A percentile compares a stretch with the other conserved stretches of the same genome.
phyloP scores from a whole-genome alignment of 179 eudicot genomes.

The Spinacia oleracea region DNA sequence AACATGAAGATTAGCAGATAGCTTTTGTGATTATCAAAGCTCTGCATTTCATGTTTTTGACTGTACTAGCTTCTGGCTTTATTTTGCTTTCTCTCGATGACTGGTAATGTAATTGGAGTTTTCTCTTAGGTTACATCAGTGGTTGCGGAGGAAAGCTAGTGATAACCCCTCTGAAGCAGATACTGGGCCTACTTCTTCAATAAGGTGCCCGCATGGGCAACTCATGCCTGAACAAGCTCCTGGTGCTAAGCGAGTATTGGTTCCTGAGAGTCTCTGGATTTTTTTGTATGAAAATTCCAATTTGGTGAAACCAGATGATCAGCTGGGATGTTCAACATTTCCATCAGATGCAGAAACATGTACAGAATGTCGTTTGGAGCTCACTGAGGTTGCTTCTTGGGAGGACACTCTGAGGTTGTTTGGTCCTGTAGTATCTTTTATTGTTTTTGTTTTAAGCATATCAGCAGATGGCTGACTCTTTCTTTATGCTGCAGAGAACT shows the following conservation, averaged over 20 bases:
- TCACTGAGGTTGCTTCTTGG: slow-evolving; percentile 66
- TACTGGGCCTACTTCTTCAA: slow-evolving; percentile 89
- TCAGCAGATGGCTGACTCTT: slow-evolving; percentile 26
- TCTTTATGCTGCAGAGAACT: slow-evolving; percentile 60
- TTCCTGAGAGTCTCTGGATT: slow-evolving; percentile 91
- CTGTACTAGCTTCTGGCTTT: slow-evolving; percentile 5
- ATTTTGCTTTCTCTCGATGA: neutral
- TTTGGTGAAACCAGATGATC: slow-evolving; percentile 76
- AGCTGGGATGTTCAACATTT: slow-evolving; percentile 67
- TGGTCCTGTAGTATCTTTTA: neutral
- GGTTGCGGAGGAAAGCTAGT: slow-evolving; percentile 78
- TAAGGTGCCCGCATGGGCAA: slow-evolving; percentile 89
- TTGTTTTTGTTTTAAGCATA: neutral
- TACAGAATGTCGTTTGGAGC: slow-evolving; percentile 61
- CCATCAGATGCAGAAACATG: slow-evolving; percentile 66
- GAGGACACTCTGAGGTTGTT: slow-evolving; percentile 71
- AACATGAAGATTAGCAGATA: neutral
- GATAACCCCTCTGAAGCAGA: slow-evolving; percentile 91
- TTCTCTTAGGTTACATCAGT: slow-evolving; percentile 78
- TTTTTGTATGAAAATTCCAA: slow-evolving; percentile 70
- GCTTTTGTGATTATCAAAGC: slow-evolving; percentile 5
- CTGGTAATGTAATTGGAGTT: slow-evolving; percentile 10
- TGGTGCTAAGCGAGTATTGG: slow-evolving; percentile 81
- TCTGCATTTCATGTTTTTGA: neutral
- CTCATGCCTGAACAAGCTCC: slow-evolving; percentile 84